Evolutionary conservation across 257 asterid genomes (phyloP).

Genomic region (Ocimum tenuiflorum): DNA sequence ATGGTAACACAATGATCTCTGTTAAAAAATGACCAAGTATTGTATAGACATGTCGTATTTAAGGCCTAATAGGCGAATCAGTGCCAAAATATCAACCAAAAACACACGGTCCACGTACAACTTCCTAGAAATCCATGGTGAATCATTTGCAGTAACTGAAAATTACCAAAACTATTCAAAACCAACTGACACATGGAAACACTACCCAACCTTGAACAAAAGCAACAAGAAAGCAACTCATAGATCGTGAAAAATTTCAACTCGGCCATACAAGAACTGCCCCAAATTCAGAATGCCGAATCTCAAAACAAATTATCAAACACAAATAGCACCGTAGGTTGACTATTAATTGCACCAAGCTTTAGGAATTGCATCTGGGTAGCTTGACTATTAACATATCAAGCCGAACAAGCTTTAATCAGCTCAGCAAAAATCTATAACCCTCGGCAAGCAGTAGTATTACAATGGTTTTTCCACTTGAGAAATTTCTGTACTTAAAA

Average conservation of each 20-base stretch:
- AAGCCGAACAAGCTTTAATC: neutral
- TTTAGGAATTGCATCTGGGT: neutral
- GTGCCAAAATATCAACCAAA: neutral
- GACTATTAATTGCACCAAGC: no score
- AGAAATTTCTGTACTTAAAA: neutral
- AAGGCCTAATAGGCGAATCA: neutral
- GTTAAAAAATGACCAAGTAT: no score
- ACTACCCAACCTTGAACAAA: neutral
- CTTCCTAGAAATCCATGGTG: no score
- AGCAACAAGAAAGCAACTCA: neutral
- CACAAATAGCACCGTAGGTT: neutral
- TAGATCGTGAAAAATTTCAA: neutral
- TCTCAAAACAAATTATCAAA: neutral
- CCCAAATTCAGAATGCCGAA: neutral
- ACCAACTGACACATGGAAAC: no score
- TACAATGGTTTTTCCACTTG: neutral
- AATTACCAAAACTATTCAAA: neutral
- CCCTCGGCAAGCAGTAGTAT: neutral
- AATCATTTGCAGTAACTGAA: neutral
- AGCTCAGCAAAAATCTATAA: neutral
- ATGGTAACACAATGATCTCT: neutral
- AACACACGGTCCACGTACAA: no score
- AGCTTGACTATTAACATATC: neutral
- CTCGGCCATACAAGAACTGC: neutral
- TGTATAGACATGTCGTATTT: neutral